Conservation (phyloP, 108 stramenopile genomes). For the Mayamaea pseudoterrestris region DNA sequence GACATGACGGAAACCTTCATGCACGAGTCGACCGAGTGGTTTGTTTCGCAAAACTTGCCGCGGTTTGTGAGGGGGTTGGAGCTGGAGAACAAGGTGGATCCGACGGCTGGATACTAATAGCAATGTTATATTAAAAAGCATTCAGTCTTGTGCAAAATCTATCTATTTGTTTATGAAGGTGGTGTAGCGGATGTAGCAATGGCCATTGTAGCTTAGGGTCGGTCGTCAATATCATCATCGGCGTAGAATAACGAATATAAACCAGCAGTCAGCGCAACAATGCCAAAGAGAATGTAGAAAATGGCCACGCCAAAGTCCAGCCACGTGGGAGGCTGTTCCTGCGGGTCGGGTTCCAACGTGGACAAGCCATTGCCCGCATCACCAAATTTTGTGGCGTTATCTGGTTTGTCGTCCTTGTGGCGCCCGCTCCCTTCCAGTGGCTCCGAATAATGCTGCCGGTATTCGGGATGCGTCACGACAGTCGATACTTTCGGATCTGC, state of each 20-base stretch:
- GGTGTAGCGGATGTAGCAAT: no score
- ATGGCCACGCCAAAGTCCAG: slow-evolving; percentile 55
- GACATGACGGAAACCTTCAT: slow-evolving; percentile 52
- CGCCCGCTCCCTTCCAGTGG: neutral
- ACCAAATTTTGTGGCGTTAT: neutral
- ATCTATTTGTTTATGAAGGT: no score
- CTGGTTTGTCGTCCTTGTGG: neutral
- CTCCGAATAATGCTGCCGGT: neutral
- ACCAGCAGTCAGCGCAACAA: slow-evolving; percentile 49
- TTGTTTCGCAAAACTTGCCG: slow-evolving; percentile 42
- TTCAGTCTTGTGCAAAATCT: no score
- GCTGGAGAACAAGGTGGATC: slow-evolving; percentile 4
- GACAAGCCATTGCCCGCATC: no score
- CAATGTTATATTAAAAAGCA: no score
- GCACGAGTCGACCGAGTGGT: slow-evolving; percentile 40
- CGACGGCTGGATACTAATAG: slow-evolving; percentile 10
- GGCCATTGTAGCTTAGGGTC: no score
- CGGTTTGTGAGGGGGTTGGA: slow-evolving; percentile 20
- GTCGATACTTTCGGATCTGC: neutral
- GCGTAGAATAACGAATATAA: slow-evolving; percentile 41
- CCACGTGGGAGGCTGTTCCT: slow-evolving; percentile 30
- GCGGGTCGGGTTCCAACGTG: slow-evolving; percentile 33
- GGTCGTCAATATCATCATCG: neutral
- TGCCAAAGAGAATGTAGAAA: slow-evolving; percentile 42
- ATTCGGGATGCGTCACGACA: neutral